phyloP scores from a whole-genome alignment of 306 rosid genomes.

The Clitoria ternatea region DNA sequence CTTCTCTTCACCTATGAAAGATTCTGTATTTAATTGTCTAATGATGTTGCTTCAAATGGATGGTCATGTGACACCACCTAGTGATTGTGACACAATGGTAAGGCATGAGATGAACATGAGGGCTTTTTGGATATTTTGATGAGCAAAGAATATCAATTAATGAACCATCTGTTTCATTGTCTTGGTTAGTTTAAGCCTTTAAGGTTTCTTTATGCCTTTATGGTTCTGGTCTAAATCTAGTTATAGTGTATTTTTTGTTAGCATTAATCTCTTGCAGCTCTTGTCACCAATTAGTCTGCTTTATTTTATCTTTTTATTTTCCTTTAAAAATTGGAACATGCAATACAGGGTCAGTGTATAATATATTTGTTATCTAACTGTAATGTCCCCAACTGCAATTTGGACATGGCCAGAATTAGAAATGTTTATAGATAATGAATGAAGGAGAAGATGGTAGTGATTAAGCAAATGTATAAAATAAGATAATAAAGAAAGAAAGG shows the following conservation, averaged over 20 bases:
- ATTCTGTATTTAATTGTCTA: not conserved
- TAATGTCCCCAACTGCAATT: not conserved
- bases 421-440: not conserved
- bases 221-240: conserved; percentile 7
- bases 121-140: conserved; percentile 18
- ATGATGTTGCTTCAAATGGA: conserved; percentile 24
- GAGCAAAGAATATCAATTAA: conserved; percentile 1
- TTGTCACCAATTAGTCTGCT: conserved; percentile 3
- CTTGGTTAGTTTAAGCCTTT: not conserved
- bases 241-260: conserved; percentile 8
- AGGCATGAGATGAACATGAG: conserved; percentile 20
- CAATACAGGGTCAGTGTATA: not conserved
- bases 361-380: not conserved
- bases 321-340: not conserved
- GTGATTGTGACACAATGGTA: conserved; percentile 23
- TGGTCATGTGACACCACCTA: not conserved
- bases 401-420: not conserved
- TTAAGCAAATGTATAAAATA: not conserved
- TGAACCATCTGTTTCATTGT: conserved; percentile 16
- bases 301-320: not conserved
- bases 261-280: not conserved
- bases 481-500: not conserved
- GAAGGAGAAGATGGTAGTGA: not conserved
- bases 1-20: conserved; percentile 84
- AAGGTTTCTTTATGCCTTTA: conserved; percentile 1